Conservation (phyloP, 768 basidiomycete genomes). For the Filobasidium wieringae region DNA sequence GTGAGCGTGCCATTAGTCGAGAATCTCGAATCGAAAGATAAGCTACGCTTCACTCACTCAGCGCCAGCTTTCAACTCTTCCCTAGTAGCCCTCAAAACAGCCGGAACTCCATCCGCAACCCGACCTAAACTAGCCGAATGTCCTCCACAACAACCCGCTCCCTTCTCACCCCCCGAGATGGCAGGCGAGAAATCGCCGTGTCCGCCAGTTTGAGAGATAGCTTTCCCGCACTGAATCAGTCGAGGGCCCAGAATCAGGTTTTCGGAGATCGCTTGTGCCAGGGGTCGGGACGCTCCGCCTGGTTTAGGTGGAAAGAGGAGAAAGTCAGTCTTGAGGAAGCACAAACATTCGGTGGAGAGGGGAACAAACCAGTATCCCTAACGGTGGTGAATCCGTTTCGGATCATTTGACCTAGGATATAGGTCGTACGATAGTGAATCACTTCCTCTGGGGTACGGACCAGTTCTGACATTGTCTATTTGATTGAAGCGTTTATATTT, state of each 20-base stretch:
- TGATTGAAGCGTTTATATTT: too few relatives aligned
- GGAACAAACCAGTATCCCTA: constrained; percentile 32
- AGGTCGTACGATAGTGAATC: constrained; percentile 40
- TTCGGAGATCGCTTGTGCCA: constrained; percentile 41
- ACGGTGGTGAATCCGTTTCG: constrained; percentile 42
- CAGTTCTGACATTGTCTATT: constrained; percentile 41
- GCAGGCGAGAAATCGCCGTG: constrained; percentile 40
- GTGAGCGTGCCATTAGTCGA: background rate
- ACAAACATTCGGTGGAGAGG: too few relatives aligned
- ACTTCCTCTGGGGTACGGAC: constrained; percentile 34
- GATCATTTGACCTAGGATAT: constrained; percentile 41
- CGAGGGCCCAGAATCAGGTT: constrained; percentile 41
- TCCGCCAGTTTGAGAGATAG: constrained; percentile 43
- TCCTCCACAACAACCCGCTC: constrained; percentile 39
- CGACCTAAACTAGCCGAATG: constrained; percentile 32
- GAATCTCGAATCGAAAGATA: background rate
- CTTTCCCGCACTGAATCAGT: constrained; percentile 42
- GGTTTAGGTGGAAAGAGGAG: too few relatives aligned
- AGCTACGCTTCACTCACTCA: constrained; percentile 38
- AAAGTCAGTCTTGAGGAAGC: background rate
- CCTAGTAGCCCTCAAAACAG: constrained; percentile 39
- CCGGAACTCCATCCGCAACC: constrained; percentile 42
- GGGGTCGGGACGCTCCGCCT: constrained; percentile 41
- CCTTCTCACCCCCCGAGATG: constrained; percentile 15
- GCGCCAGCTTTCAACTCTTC: constrained; percentile 42